These are phyloP conservation scores for Picea glauca DNA, from an alignment of 75 land plant genomes.

Conservation along the genomic window DNA sequence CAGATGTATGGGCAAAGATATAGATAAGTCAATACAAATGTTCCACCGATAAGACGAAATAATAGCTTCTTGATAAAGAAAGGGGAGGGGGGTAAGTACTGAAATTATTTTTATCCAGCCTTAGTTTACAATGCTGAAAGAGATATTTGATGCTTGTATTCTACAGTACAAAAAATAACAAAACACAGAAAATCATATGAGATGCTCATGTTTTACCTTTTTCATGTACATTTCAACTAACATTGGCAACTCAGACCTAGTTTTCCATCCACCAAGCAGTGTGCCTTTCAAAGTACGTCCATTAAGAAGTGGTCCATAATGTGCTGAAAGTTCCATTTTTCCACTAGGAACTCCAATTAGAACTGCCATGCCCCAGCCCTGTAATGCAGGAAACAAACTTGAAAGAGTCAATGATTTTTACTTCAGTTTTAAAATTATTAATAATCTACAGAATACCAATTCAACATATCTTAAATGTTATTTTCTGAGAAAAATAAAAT, in stretches of 20 bases:
- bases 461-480: neutral
- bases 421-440: neutral
- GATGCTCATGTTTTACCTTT: conserved; percentile 29
- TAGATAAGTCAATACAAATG: neutral
- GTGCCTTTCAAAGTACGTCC: conserved; percentile 70
- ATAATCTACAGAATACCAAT: neutral
- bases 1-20: neutral
- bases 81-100: too few species aligned
- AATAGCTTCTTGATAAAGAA: too few species aligned
- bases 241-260: conserved; percentile 62
- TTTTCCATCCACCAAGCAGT: conserved; percentile 71
- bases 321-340: conserved; percentile 54
- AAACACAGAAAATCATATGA: neutral
- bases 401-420: neutral
- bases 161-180: neutral
- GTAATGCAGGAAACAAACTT: neutral
- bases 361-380: conserved; percentile 95
- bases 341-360: conserved; percentile 69
- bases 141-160: neutral
- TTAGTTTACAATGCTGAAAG: neutral
- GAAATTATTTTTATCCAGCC: too few species aligned
- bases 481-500: neutral
- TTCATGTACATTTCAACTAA: conserved; percentile 66
- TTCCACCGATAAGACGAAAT: neutral
- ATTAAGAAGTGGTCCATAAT: conserved; percentile 56